These are phyloP conservation scores for Crithidia sp. DNA, from an alignment of 208 protist species.

Conservation along the genomic window DNA sequence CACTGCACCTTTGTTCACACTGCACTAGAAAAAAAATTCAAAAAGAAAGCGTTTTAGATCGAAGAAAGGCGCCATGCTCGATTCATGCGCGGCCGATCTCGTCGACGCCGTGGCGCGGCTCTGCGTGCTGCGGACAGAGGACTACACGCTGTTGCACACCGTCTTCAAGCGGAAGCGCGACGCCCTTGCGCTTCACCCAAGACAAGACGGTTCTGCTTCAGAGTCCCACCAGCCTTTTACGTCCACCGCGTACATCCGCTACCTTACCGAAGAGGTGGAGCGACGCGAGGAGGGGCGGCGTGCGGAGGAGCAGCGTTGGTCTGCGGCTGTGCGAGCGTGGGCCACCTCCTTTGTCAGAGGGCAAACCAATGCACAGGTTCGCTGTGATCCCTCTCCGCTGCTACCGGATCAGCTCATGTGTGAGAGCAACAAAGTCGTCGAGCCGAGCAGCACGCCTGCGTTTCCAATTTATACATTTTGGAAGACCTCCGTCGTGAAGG, in stretches of 20 bases:
- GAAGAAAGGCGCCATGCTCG: conserved; percentile 36
- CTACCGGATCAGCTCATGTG: no score
- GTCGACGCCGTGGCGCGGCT: conserved; percentile 45
- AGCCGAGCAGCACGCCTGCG: background rate
- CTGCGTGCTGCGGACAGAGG: conserved; percentile 56
- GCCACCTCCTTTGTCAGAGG: conserved; percentile 7
- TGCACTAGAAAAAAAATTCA: background rate
- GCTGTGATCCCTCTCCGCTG: background rate
- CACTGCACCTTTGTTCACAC: background rate
- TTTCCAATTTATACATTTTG: conserved; percentile 22
- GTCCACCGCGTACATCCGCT: conserved; percentile 28
- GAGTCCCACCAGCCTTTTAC: background rate
- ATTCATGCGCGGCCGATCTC: conserved; percentile 33
- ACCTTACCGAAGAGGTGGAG: conserved; percentile 41
- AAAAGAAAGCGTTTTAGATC: background rate
- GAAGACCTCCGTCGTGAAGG: background rate
- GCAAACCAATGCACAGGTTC: background rate
- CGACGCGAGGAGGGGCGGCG: conserved; percentile 39
- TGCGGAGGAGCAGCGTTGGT: conserved; percentile 25
- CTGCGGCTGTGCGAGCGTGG: conserved; percentile 35
- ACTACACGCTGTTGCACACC: conserved; percentile 43
- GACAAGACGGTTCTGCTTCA: no score
- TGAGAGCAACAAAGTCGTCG: no score
- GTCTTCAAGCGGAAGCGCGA: conserved; percentile 25
- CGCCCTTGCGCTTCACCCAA: background rate